Percentiles rank a stretch among this genome's conserved stretches.
Conservation (phyloP, 805 yeast genomes). For the Zygotorulaspora sp. region DNA sequence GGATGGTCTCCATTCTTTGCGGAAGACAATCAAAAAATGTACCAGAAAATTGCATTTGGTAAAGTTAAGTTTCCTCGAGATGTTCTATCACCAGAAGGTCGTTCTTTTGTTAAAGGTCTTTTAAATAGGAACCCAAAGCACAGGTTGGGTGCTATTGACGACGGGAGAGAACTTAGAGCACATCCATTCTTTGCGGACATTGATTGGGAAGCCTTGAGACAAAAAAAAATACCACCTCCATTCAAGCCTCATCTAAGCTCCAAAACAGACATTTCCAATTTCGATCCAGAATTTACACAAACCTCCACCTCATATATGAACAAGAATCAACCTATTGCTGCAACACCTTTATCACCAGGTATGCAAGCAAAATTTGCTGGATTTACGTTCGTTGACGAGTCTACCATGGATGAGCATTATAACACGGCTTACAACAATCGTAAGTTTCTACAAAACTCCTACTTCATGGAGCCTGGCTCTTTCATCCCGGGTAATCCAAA, state of each 20-base stretch:
- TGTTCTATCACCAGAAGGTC: slow-evolving; percentile 85
- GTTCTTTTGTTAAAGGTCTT: slow-evolving; percentile 92
- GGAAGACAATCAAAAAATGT: slow-evolving; percentile 97
- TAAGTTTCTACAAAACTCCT: slow-evolving; percentile 36
- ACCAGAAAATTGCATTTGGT: slow-evolving; percentile 97
- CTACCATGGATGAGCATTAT: slow-evolving; percentile 85
- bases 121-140: slow-evolving; percentile 94
- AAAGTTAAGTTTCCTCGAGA: slow-evolving; percentile 97
- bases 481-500: slow-evolving; percentile 77
- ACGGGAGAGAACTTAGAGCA: slow-evolving; percentile 86
- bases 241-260: slow-evolving; percentile 88
- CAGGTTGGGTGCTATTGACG: slow-evolving; percentile 84
- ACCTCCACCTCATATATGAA: slow-evolving; percentile 80
- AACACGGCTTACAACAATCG: slow-evolving; percentile 35
- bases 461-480: slow-evolving; percentile 56
- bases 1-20: slow-evolving; percentile 99
- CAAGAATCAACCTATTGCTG: slow-evolving; percentile 48
- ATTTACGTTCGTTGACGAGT: slow-evolving; percentile 92
- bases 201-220: slow-evolving; percentile 77
- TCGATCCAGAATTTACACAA: slow-evolving; percentile 95
- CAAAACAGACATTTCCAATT: slow-evolving; percentile 93
- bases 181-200: slow-evolving; percentile 90
- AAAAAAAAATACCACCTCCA: slow-evolving; percentile 90
- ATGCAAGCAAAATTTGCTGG: slow-evolving; percentile 96
- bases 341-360: slow-evolving; percentile 73